These are phyloP conservation scores for Dactylellina parvicollis DNA, from an alignment of 2,329 filamentous ascomycete genomes.

Conservation along the genomic window DNA sequence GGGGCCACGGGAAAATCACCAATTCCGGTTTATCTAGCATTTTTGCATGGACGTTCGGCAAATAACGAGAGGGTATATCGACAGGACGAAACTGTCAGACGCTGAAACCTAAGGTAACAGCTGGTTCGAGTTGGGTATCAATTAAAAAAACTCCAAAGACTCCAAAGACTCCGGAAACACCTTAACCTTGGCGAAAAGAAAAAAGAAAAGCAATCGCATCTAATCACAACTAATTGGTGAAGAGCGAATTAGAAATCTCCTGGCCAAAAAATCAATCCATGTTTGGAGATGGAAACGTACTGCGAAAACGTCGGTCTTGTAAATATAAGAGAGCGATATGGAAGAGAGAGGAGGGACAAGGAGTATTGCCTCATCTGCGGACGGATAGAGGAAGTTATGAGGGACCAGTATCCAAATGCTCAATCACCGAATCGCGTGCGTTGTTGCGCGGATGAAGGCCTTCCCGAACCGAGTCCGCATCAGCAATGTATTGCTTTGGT, in stretches of 20 bases:
- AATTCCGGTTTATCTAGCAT: no score
- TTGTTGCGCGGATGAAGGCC: neutral
- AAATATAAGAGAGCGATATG: neutral
- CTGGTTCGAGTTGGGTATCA: neutral
- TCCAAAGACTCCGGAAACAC: neutral
- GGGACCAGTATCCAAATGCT: no score
- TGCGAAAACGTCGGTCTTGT: neutral
- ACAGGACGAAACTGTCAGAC: neutral
- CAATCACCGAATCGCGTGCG: constrained; percentile 16
- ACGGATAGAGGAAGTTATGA: neutral
- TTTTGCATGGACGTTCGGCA: no score
- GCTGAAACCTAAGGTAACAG: neutral
- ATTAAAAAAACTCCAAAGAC: neutral
- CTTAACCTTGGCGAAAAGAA: neutral
- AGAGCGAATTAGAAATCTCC: neutral
- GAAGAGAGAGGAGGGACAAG: constrained; percentile 2
- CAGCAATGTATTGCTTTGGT: constrained; percentile 20
- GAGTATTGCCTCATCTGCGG: constrained; percentile 44
- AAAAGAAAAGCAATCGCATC: neutral
- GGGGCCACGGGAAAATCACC: no score
- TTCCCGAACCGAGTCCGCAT: constrained; percentile 7
- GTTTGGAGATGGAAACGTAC: no score
- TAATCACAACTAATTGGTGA: neutral
- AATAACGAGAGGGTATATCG: neutral
- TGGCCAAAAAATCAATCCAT: constrained; percentile 6